A percentile compares a stretch with the other conserved stretches of the same genome.
phyloP scores from a whole-genome alignment of 2,329 filamentous ascomycete species.

The Akanthomyces muscarius region DNA sequence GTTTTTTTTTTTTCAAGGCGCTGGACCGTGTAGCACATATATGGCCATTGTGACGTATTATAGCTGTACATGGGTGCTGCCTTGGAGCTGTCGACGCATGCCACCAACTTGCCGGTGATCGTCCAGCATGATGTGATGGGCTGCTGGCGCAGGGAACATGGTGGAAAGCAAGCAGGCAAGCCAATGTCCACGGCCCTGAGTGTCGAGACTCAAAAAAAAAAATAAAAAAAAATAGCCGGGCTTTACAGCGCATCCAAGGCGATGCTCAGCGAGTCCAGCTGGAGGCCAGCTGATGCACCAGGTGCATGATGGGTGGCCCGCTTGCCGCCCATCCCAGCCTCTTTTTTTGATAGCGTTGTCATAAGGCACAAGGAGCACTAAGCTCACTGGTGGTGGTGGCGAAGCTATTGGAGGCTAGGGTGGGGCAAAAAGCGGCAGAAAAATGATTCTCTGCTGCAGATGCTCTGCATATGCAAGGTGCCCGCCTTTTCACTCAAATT shows the following conservation, averaged over 20 bases:
- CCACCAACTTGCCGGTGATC: background rate
- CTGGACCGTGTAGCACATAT: background rate
- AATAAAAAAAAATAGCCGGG: background rate
- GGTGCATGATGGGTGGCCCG: conserved; percentile 11
- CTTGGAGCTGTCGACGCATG: background rate
- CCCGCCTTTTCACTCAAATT: no score
- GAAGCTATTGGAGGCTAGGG: no score
- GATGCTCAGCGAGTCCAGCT: background rate
- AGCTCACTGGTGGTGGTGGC: no score
- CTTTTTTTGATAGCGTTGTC: background rate
- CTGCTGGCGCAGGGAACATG: background rate
- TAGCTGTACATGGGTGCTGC: background rate
- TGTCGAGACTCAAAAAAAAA: background rate
- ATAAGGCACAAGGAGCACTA: background rate
- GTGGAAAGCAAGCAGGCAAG: background rate
- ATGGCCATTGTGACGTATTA: background rate
- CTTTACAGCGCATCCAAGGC: background rate
- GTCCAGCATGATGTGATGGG: background rate
- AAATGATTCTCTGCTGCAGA: no score
- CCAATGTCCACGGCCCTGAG: background rate
- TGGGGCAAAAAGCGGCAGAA: no score
- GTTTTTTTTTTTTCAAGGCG: background rate
- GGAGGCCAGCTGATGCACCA: conserved; percentile 12
- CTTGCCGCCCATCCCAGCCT: conserved; percentile 8
- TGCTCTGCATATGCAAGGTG: no score